Percentiles rank a stretch among this genome's conserved stretches.
phyloP scores from a whole-genome alignment of 306 rosid genomes.

The Medicago ruthenica region DNA sequence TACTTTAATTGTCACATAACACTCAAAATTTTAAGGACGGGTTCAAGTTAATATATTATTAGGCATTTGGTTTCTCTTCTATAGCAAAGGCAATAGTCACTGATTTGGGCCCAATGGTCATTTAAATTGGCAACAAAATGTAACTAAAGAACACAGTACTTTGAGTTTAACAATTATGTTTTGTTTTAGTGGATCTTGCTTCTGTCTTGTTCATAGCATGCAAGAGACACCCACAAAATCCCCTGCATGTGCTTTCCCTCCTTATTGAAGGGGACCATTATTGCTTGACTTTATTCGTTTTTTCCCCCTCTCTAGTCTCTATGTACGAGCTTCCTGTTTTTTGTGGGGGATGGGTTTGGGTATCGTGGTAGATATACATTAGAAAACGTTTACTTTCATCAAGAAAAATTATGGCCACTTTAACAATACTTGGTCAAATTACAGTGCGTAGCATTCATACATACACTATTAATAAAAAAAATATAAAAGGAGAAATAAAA shows the following conservation, averaged over 20 bases:
- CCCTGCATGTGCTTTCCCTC: slow-evolving; percentile 43
- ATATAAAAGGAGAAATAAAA: slow-evolving; percentile 7
- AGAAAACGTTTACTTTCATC: neutral
- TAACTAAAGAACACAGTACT: slow-evolving; percentile 2
- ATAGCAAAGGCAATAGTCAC: neutral
- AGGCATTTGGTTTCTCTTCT: neutral
- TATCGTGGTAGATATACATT: neutral
- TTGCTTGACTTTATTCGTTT: slow-evolving; percentile 43
- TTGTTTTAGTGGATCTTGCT: slow-evolving; percentile 39
- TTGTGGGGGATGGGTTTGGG: neutral
- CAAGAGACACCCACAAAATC: slow-evolving; percentile 43
- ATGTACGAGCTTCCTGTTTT: slow-evolving; percentile 12
- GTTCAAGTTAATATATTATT: no score
- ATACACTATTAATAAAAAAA: neutral
- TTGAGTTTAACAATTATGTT: slow-evolving; percentile 36
- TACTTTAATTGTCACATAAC: no score
- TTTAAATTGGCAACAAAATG: neutral
- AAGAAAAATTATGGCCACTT: slow-evolving; percentile 2
- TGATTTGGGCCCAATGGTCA: neutral
- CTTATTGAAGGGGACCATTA: slow-evolving; percentile 31
- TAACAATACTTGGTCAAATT: neutral
- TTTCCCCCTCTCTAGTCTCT: neutral
- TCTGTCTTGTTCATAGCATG: slow-evolving; percentile 44
- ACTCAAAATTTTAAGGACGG: no score
- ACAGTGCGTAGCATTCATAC: no score